Evolutionary conservation across 1,284 basidiomycete genomes (phyloP).

Genomic region (Melampsora abietis-canadensis): DNA sequence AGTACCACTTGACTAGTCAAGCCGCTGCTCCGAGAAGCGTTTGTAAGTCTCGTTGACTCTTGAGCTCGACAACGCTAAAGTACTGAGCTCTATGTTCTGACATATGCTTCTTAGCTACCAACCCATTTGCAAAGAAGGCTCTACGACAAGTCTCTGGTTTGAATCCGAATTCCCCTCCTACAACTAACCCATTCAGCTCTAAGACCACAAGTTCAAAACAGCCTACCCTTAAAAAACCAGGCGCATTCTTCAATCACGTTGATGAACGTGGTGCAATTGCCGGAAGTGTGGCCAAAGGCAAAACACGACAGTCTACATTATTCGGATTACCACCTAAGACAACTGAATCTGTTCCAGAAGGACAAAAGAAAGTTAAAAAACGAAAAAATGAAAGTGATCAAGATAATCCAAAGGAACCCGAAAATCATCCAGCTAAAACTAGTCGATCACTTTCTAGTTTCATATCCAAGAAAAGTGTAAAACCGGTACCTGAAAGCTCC

Average conservation of each 20-base stretch:
- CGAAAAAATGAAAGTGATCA: constrained; percentile 13
- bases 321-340: constrained; percentile 19
- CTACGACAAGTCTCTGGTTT: not conserved
- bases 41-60: constrained; percentile 4
- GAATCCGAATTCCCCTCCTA: not conserved
- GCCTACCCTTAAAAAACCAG: constrained; percentile 18
- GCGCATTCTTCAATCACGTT: constrained; percentile 28
- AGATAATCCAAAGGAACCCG: not conserved
- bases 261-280: constrained; percentile 13
- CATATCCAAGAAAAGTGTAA: not conserved
- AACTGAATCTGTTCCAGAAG: not conserved
- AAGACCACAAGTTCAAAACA: not conserved
- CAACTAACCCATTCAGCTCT: constrained; percentile 1
- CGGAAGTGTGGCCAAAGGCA: not conserved
- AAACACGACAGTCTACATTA: constrained; percentile 20
- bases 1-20: constrained; percentile 23
- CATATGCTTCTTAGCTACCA: constrained; percentile 9
- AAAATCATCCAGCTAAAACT: not conserved
- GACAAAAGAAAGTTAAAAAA: constrained; percentile 12
- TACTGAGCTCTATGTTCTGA: too few species aligned
- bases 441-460: constrained; percentile 5
- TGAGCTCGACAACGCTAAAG: too few species aligned
- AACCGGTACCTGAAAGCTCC: not conserved
- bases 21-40: not conserved
- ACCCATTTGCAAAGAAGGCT: constrained; percentile 34